A percentile compares a stretch with the other conserved stretches of the same genome.
Conservation (phyloP, 768 basidiomycete species). For the Auriscalpium orientale region DNA sequence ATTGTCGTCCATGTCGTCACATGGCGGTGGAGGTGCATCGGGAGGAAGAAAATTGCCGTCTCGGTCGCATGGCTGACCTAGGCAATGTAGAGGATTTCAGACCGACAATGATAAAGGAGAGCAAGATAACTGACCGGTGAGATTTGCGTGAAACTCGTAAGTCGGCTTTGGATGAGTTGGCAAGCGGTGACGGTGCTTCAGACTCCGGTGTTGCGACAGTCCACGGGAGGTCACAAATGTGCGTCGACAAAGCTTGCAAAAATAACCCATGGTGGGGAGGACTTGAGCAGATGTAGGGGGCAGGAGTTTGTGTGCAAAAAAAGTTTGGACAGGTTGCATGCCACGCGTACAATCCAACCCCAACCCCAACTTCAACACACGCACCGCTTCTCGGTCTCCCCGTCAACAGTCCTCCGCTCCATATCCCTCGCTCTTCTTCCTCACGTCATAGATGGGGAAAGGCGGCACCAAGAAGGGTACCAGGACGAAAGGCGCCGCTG, state of each 20-base stretch:
- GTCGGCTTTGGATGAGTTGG: not conserved
- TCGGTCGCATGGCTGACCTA: not conserved
- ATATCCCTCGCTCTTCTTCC: not conserved
- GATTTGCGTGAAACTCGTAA: not conserved
- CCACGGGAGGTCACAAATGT: not conserved
- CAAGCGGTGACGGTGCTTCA: not conserved
- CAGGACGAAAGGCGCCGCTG: not conserved
- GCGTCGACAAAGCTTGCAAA: not conserved
- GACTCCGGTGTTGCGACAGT: not conserved
- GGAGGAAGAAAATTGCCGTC: not conserved
- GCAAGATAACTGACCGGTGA: not conserved
- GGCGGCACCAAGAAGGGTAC: not conserved
- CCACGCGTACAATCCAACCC: not conserved
- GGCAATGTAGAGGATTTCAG: too few species aligned
- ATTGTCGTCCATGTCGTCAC: not conserved
- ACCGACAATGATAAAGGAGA: not conserved
- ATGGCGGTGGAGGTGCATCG: not conserved
- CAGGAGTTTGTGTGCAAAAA: not conserved
- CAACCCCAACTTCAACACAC: not conserved
- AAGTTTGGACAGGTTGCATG: not conserved
- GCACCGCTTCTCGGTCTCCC: not conserved
- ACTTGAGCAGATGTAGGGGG: not conserved
- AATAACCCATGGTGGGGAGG: not conserved
- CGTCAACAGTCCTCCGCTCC: not conserved
- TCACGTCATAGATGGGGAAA: not conserved